A percentile compares a stretch with the other conserved stretches of the same genome.
These are phyloP conservation scores for Blastobotrys chiropterorum DNA, from an alignment of 805 yeast genomes.

Conservation along the genomic window DNA sequence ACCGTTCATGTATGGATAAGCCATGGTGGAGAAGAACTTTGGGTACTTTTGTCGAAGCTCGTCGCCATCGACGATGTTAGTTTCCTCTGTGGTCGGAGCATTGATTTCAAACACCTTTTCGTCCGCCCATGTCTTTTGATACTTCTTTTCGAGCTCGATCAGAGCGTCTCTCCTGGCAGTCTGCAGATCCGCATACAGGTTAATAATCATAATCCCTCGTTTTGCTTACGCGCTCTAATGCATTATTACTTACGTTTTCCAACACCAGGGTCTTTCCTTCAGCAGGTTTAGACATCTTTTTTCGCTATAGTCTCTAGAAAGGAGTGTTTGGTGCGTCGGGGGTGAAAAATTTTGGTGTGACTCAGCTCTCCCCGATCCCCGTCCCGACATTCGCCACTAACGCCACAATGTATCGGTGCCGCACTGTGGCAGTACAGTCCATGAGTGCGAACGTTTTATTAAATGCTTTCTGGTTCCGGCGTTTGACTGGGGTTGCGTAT, in stretches of 20 bases:
- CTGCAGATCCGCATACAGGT: constrained; percentile 11
- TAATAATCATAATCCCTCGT: not conserved
- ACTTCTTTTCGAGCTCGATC: constrained; percentile 80
- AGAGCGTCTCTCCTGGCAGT: constrained; percentile 94
- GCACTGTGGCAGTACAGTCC: too few species aligned
- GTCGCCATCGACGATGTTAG: constrained; percentile 50
- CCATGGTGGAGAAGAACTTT: constrained; percentile 88
- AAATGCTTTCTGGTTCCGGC: too few species aligned
- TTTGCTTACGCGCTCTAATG: too few species aligned
- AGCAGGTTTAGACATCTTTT: not conserved
- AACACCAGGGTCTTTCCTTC: constrained; percentile 25
- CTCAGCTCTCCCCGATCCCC: too few species aligned
- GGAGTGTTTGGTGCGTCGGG: too few species aligned
- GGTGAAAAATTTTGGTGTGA: too few species aligned
- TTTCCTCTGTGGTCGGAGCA: constrained; percentile 75
- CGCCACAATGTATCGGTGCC: too few species aligned
- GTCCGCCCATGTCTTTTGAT: constrained; percentile 81
- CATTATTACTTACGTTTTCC: constrained; percentile 27
- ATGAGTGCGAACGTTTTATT: too few species aligned
- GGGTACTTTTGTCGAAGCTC: constrained; percentile 76
- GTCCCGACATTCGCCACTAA: too few species aligned
- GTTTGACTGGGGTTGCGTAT: too few species aligned
- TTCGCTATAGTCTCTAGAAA: not conserved
- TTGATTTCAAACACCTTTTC: constrained; percentile 81
- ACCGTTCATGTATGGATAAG: constrained; percentile 99